phyloP scores from a whole-genome alignment of 2,329 filamentous ascomycete species.

The Diaporthe sp. region DNA sequence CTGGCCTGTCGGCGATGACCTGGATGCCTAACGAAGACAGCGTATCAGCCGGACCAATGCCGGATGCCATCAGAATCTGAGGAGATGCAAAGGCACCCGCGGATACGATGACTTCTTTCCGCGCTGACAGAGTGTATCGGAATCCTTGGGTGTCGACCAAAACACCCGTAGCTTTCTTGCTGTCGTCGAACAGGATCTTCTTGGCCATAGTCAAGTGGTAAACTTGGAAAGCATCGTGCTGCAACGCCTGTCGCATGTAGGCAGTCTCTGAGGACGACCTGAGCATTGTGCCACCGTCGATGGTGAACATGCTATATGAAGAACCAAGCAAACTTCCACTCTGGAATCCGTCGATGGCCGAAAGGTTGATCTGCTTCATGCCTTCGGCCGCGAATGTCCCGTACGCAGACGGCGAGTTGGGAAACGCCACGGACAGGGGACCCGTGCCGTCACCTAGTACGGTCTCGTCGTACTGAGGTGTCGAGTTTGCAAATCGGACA shows the following conservation, averaged over 20 bases:
- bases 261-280: conserved; percentile 8
- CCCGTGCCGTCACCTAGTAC: neutral
- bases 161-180: conserved; percentile 27
- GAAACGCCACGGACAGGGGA: neutral
- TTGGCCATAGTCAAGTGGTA: conserved; percentile 9
- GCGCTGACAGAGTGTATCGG: conserved; percentile 3
- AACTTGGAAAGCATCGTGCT: neutral
- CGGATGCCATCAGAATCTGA: conserved; percentile 70
- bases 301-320: conserved; percentile 12
- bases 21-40: conserved; percentile 56
- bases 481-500: conserved; percentile 21
- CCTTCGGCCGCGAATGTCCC: conserved; percentile 7
- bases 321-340: conserved; percentile 10
- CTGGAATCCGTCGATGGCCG: neutral
- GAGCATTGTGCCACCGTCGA: neutral
- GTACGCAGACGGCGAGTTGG: neutral
- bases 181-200: neutral
- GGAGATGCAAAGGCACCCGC: conserved; percentile 70
- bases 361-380: conserved; percentile 1
- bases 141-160: neutral
- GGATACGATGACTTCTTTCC: conserved; percentile 67
- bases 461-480: neutral
- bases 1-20: conserved; percentile 55
- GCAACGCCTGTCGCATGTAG: neutral
- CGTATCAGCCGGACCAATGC: conserved; percentile 64